Percentiles rank a stretch among this genome's conserved stretches.
These are phyloP conservation scores for Coniella vitis DNA, from an alignment of 2,329 filamentous ascomycete genomes.

Conservation along the genomic window DNA sequence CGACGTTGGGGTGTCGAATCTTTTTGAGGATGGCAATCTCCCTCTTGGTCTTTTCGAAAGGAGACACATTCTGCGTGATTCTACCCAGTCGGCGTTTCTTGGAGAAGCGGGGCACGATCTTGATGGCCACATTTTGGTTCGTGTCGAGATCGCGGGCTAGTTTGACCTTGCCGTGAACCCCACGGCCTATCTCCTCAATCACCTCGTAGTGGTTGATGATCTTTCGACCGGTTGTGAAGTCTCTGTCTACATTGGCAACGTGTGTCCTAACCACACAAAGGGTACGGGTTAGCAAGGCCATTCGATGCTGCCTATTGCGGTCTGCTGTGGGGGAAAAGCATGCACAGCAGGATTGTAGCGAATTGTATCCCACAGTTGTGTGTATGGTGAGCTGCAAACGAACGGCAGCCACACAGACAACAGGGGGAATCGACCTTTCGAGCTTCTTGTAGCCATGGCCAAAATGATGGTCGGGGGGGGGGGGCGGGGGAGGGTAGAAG, in stretches of 20 bases:
- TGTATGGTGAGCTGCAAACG: no score
- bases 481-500: neutral
- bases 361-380: no score
- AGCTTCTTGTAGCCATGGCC: no score
- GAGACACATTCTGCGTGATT: constrained; percentile 53
- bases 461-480: neutral
- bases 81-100: constrained; percentile 89
- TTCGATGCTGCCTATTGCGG: neutral
- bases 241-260: constrained; percentile 83
- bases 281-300: neutral
- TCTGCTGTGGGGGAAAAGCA: neutral
- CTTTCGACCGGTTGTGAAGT: constrained; percentile 84
- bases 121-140: constrained; percentile 83
- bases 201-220: constrained; percentile 97
- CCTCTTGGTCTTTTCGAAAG: constrained; percentile 77
- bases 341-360: no score
- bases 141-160: constrained; percentile 75
- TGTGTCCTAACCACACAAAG: constrained; percentile 56
- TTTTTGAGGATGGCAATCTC: constrained; percentile 99
- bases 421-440: no score
- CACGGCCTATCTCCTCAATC: constrained; percentile 89
- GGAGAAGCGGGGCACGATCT: constrained; percentile 94
- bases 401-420: no score
- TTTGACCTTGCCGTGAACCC: constrained; percentile 97
- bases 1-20: constrained; percentile 93